Conservation (phyloP, 805 yeast species). For the Nakazawaea anatomiae region DNA sequence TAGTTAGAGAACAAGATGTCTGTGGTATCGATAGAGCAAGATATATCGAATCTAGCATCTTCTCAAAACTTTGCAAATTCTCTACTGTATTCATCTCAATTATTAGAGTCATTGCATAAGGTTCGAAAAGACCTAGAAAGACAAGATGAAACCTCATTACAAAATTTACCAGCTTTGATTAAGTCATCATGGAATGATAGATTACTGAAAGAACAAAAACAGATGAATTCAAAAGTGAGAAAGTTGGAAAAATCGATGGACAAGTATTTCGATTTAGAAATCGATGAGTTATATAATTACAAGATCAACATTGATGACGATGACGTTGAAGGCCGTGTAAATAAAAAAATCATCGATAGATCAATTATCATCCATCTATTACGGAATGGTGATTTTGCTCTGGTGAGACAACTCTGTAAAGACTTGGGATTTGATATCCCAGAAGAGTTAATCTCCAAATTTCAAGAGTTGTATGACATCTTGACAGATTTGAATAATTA, state of each 20-base stretch:
- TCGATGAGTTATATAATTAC: conserved; percentile 20
- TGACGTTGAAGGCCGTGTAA: conserved; percentile 18
- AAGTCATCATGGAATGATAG: conserved; percentile 18
- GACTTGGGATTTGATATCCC: conserved; percentile 23
- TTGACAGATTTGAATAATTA: conserved; percentile 27
- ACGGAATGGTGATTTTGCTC: conserved; percentile 24
- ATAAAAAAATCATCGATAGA: conserved; percentile 17
- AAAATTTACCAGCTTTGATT: neutral
- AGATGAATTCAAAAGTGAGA: conserved; percentile 20
- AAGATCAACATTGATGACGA: conserved; percentile 24
- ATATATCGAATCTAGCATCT: neutral
- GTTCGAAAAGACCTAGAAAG: neutral
- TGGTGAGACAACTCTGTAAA: conserved; percentile 17
- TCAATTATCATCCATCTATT: conserved; percentile 26
- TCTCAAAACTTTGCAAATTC: neutral
- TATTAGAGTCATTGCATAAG: neutral
- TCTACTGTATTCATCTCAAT: neutral
- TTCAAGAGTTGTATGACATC: conserved; percentile 37
- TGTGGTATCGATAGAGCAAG: neutral
- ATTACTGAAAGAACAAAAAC: conserved; percentile 24
- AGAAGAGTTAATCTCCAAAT: conserved; percentile 25
- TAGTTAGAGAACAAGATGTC: neutral
- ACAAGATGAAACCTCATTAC: neutral
- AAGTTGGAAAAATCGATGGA: conserved; percentile 21
- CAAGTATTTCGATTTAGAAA: conserved; percentile 18